Evolutionary conservation across 805 yeast species (phyloP), one percentile per base, ranked within the genome.

Genomic region (Candida nemodendra): DNA sequence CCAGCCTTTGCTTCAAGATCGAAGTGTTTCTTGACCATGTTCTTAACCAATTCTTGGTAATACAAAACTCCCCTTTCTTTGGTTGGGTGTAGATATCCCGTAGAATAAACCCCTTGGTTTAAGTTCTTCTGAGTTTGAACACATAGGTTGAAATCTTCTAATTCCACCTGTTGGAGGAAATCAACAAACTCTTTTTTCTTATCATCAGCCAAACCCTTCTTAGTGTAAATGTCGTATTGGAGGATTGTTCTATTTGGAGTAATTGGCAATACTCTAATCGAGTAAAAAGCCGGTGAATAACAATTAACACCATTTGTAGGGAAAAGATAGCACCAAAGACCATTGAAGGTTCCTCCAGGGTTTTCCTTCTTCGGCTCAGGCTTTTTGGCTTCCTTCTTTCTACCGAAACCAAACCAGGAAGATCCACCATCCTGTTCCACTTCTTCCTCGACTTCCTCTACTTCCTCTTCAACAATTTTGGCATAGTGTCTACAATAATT

Each of bases 231-330:
- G 53, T 78, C 83, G 50, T 78, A 78, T 51, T 76, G 81, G 51
- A 78, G 65, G 25, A 78, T 62, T 9, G 84, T 78, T 53, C 69
- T 76, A 23, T 67, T 65, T 15, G 81, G 75, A 24, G 71, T 53
- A 14, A 74, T 57, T 22, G 84, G 84, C 42, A 77, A 61, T 4
- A 78, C 82, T 50, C 82, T 65, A 46, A 78, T 77, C 7, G 79
- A 70, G 57, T 78, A 78, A 79, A 81, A 78, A 8, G 82, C 82
- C 49, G 83, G 82, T 0, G 82, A 76, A 53, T 78, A 78, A 51
- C 84, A 78, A 59, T 78, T 78, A 55, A 78, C 58, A 30, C 83
- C 83, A 53, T 76, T 75, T 32, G 69, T 73, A 39, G 84, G 84
- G 65, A 66, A 78, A 42, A 75, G 59, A 56, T 78, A 78, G 42